Base-by-base conservation (phyloP, 2,329 filamentous ascomycete genomes). In the Epichloe glyceriae region DNA sequence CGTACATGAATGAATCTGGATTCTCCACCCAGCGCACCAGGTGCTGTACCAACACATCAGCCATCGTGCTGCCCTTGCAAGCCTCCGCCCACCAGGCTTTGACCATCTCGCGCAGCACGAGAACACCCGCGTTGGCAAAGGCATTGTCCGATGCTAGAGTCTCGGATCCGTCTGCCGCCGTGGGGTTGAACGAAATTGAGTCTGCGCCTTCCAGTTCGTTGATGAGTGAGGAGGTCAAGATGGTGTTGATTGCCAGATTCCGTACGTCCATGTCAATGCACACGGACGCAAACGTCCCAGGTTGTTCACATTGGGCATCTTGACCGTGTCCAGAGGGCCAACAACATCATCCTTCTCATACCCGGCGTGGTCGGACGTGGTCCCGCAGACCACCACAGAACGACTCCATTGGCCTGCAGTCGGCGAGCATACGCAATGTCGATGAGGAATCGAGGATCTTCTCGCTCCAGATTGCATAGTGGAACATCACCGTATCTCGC, bases 31-130 rank as follows among this genome's bases (percentile, higher is more conserved):
- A 99, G 56, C 94, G 86, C 19, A 98, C 88, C 4, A 99, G 77
- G 67, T 98, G 91, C 62, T 95, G 90, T 1, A 99, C 93, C 75
- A 99, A 88, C 50, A 97, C 82, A 67, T 98, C 93, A 0, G 94
- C 94, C 88, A 98, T 96, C 40, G 81, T 85, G 60, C 87, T 94
- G 38, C 89, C 88, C 54, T 81, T 82, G 63, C 88, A 93, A 5
- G 93, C 94, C 66, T 98, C 91, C 1, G 85, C 79, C 93, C 93
- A 98, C 94, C 94, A 99, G 3, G 87, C 80, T 66, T 96, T 95
- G 58, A 99, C 93, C 90, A 99, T 96, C 60, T 97, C 94, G 14
- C 93, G 85, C 3, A 99, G 75, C 0, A 98, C 93, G 6, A 84
- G 79, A 4, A 97, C 86, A 50, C 89, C 88, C 3, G 91, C 89